Base-by-base conservation (phyloP, 1,284 basidiomycete species). In the Cystobasidium slooffiae region DNA sequence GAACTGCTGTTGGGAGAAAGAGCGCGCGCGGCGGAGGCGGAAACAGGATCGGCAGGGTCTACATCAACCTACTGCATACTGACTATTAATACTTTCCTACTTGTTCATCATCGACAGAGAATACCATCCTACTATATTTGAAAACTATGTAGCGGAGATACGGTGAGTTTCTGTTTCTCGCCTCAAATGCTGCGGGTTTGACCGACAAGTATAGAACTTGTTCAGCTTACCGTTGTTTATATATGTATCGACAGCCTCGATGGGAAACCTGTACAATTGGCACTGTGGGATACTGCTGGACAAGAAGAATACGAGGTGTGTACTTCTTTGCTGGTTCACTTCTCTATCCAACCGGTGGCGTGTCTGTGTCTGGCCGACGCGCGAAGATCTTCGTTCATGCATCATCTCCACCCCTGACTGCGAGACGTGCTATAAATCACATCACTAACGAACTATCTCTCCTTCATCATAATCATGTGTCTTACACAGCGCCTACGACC, bases 131-230 rank as follows among this genome's bases (percentile, higher is more conserved):
- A 81, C 81, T n/a, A 79, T 80, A 52, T 76, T 77, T 39, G 79
- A 80, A 84, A 99, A 98, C 83, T 99, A 97, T 83, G 95, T 98
- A 75, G 95, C 96, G 59, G 96, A 98, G 85, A 97, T 99, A 81
- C 87, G 94, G 70, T 73, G n/a, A 65, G 63, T 56, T 43, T 14
- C 44, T n/a, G 46, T 18, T 47, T 18, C 9, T 47, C 9, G 46
- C 46, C 9, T 8, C 9, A 47, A 9, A 18, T 47, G 18, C 9
- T 47, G 46, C 9, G 18, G 46, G 18, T 9, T 47, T 18, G 46
- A 47, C 14, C 20, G 16, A 9, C 7, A 37, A 18, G 14, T 14
- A 56, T n/a, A 56, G 24, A 3, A 31, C n/a, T 37, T 56, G 3
- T 14, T 31, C 31, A n/a, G 18, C 41, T 20, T 10, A 62, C 22